Conservation (phyloP, 257 asterid genomes). For the Solanum ossicruentum region DNA sequence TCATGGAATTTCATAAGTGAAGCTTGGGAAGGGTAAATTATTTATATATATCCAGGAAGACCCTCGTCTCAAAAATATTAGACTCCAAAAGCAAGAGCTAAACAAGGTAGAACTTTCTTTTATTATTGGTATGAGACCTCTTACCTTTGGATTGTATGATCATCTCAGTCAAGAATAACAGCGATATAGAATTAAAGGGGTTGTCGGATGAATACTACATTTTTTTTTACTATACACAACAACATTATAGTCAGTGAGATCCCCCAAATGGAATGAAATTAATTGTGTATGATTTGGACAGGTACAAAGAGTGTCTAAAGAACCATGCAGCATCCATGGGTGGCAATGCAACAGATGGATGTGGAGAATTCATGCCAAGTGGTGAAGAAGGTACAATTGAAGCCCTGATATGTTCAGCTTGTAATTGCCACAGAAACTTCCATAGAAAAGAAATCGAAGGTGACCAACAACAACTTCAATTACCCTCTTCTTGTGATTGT, state of each 20-base stretch:
- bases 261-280: not conserved
- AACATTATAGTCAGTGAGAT: too few species aligned
- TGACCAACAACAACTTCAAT: conserved; percentile 1
- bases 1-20: too few species aligned
- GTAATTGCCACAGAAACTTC: conserved; percentile 82
- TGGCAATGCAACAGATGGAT: conserved; percentile 80
- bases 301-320: conserved; percentile 72
- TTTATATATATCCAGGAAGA: too few species aligned
- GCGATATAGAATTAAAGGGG: too few species aligned
- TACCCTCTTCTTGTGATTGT: conserved; percentile 9
- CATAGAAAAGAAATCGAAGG: conserved; percentile 74
- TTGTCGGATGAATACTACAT: too few species aligned
- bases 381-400: conserved; percentile 73
- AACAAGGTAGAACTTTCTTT: not conserved
- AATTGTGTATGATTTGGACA: not conserved
- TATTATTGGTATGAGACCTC: not conserved
- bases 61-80: too few species aligned
- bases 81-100: not conserved
- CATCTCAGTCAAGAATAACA: too few species aligned
- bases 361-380: conserved; percentile 93
- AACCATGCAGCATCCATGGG: conserved; percentile 96
- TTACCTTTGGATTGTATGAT: not conserved
- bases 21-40: too few species aligned
- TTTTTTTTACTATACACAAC: too few species aligned
- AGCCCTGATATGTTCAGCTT: conserved; percentile 82